Percentiles rank a stretch among this genome's conserved stretches.
Evolutionary conservation across 106 monocot genomes (phyloP).

Genomic region (Dendrobium nobile): DNA sequence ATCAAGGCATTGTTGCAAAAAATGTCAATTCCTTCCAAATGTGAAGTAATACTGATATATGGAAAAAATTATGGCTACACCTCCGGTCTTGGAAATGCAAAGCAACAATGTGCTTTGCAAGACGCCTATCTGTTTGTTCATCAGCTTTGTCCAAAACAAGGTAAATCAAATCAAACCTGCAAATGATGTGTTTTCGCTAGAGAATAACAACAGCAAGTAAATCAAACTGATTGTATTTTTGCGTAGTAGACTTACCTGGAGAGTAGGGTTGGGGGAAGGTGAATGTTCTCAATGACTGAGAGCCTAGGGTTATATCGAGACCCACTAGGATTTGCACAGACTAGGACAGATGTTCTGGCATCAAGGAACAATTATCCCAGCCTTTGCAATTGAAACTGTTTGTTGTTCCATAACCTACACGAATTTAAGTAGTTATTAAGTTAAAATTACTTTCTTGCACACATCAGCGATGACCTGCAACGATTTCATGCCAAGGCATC

Average conservation of each 20-base stretch:
- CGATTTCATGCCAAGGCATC: neutral
- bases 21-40: neutral
- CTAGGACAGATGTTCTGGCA: slow-evolving; percentile 91
- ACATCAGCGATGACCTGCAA: neutral
- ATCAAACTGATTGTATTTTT: neutral
- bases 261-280: slow-evolving; percentile 89
- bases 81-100: slow-evolving; percentile 84
- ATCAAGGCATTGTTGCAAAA: neutral
- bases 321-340: slow-evolving; percentile 98
- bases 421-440: neutral
- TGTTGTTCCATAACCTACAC: slow-evolving; percentile 99
- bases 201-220: neutral
- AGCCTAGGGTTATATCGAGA: slow-evolving; percentile 98
- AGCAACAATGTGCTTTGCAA: slow-evolving; percentile 96
- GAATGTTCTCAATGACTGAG: slow-evolving; percentile 97
- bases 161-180: slow-evolving; percentile 97
- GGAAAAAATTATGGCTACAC: slow-evolving; percentile 19
- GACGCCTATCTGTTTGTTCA: slow-evolving; percentile 84
- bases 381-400: slow-evolving; percentile 98
- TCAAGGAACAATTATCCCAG: slow-evolving; percentile 97
- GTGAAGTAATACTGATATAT: neutral
- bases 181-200: neutral
- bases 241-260: slow-evolving; percentile 54
- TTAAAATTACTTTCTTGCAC: neutral
- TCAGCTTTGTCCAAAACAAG: slow-evolving; percentile 94